These are phyloP conservation scores for Penicillium sp. DNA, from an alignment of 2,329 filamentous ascomycete genomes.

Conservation along the genomic window DNA sequence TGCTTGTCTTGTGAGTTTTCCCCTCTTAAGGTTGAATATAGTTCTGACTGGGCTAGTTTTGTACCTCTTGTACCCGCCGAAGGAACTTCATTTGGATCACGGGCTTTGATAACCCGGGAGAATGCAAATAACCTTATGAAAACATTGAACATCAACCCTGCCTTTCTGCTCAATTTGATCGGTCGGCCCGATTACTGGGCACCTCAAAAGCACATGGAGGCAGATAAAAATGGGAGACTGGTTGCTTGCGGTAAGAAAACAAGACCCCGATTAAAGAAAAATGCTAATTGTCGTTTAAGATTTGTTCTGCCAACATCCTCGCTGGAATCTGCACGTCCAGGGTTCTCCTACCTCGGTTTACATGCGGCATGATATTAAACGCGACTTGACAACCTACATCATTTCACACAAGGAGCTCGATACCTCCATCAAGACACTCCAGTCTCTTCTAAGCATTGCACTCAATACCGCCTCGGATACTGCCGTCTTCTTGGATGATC, in stretches of 20 bases:
- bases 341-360: constrained; percentile 16
- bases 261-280: not conserved
- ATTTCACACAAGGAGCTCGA: constrained; percentile 16
- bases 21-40: not conserved
- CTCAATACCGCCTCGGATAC: not conserved
- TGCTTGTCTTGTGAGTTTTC: constrained; percentile 12
- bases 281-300: not conserved
- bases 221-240: constrained; percentile 3
- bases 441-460: constrained; percentile 10
- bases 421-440: constrained; percentile 6
- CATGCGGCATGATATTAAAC: constrained; percentile 9
- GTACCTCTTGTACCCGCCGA: constrained; percentile 13
- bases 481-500: constrained; percentile 8
- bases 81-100: constrained; percentile 12
- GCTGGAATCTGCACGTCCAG: constrained; percentile 17
- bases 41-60: constrained; percentile 7
- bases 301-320: constrained; percentile 17
- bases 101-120: constrained; percentile 7
- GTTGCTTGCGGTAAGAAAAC: constrained; percentile 12
- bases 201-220: constrained; percentile 14
- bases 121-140: constrained; percentile 3
- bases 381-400: constrained; percentile 14
- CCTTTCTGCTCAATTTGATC: constrained; percentile 12
- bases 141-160: constrained; percentile 7
- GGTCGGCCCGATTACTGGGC: constrained; percentile 19